Evolutionary conservation across 2,329 filamentous ascomycete genomes (phyloP), one percentile per base, ranked within the genome.

Genomic region (Fonsecaea erecta): DNA sequence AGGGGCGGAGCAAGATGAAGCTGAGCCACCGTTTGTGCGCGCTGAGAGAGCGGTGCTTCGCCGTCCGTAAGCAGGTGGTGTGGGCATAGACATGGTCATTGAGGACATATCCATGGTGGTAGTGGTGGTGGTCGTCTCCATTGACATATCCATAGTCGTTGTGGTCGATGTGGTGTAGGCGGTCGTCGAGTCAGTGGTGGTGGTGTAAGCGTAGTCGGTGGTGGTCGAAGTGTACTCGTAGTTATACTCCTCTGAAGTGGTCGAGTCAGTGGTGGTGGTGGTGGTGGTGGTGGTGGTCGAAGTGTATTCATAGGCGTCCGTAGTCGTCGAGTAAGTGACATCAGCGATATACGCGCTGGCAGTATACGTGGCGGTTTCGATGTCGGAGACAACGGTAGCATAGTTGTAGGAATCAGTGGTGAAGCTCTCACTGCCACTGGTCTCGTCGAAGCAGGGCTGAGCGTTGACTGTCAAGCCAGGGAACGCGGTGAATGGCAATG

Each of bases 401-500:
- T 59, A 62, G 46, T 59, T 35, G 32, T 40, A 32, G 32, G 40
- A 51, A 16, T 52, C 34, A n/a, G 63, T 60, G 32, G 57, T 30
- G 18, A 52, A 54, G 12, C 37, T 48, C 5, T 55, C 53, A 14
- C 46, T 28, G 12, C 28, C 28, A 24, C 43, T 30, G 26, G 26
- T 60, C 58, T 70, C 67, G n/a, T 57, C 34, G 48, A 67, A 64
- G 55, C 69, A 71, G 18, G 63, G 35, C 43, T 66, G 64, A 1
- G 58, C 43, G 51, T 64, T 63, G 28, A 67, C 57, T 12, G 58
- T 55, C 18, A 83, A 79, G 34, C 78, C 70, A 58, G 89, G 86
- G 86, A 91, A 85, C 68, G 88, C 80, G 64, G 82, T 84, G 75
- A 91, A 81, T 73, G 83, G 82, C 55, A 90, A 80, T 78, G 88